These are phyloP conservation scores for Taiwanofungus camphoratus DNA, from an alignment of 1,284 basidiomycete genomes.

Conservation along the genomic window DNA sequence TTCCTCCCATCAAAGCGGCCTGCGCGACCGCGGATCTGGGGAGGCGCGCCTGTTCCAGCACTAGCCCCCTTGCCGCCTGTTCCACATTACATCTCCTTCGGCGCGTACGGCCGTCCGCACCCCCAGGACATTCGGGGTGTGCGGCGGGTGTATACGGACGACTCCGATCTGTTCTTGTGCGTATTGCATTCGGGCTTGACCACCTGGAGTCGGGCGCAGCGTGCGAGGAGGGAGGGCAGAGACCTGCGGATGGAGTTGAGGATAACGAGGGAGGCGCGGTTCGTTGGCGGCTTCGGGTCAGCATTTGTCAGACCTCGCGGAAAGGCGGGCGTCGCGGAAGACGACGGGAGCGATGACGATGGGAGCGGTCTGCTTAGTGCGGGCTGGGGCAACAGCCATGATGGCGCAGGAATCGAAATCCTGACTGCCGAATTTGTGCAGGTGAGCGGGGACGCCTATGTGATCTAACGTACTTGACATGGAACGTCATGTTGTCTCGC, in stretches of 20 bases:
- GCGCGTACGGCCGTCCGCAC: slow-evolving; percentile 18
- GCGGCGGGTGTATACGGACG: slow-evolving; percentile 63
- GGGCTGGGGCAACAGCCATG: slow-evolving; percentile 70
- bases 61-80: slow-evolving; percentile 28
- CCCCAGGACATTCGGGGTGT: slow-evolving; percentile 28
- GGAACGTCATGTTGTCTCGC: slow-evolving; percentile 3
- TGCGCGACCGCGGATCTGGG: slow-evolving; percentile 53
- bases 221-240: slow-evolving; percentile 44
- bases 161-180: slow-evolving; percentile 68
- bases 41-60: slow-evolving; percentile 49
- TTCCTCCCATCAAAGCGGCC: slow-evolving; percentile 51
- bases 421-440: slow-evolving; percentile 53
- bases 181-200: slow-evolving; percentile 64
- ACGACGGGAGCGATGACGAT: slow-evolving; percentile 42
- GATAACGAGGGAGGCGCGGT: slow-evolving; percentile 36
- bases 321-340: slow-evolving; percentile 9
- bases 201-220: slow-evolving; percentile 51
- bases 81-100: slow-evolving; percentile 13
- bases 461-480: slow-evolving; percentile 1
- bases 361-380: slow-evolving; percentile 57
- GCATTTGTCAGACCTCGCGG: slow-evolving; percentile 7
- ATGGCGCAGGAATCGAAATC: slow-evolving; percentile 69
- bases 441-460: slow-evolving; percentile 35
- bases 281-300: slow-evolving; percentile 35
- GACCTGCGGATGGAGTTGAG: slow-evolving; percentile 52